These are phyloP conservation scores for Sclerotinia spermophila DNA, from an alignment of 2,329 filamentous ascomycete genomes.

Conservation along the genomic window DNA sequence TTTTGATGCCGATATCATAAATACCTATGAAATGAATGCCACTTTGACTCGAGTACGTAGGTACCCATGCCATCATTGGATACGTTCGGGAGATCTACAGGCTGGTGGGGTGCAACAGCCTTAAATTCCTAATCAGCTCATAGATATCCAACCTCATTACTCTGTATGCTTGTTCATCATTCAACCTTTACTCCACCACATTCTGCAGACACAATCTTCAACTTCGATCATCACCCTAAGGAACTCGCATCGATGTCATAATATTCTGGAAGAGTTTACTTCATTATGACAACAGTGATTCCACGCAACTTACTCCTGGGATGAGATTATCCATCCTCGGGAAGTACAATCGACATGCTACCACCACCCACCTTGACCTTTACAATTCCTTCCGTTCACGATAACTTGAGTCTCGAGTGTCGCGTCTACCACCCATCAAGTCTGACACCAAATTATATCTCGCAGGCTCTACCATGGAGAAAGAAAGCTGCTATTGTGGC, in stretches of 20 bases:
- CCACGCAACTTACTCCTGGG: conserved; percentile 14
- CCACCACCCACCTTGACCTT: conserved; percentile 61
- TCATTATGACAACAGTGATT: conserved; percentile 13
- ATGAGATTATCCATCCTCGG: conserved; percentile 25
- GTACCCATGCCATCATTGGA: not conserved
- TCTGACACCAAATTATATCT: conserved; percentile 32
- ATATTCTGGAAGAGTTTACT: not conserved
- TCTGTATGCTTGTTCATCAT: no score
- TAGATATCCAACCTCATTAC: not conserved
- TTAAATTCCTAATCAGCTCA: not conserved
- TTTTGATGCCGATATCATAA: not conserved
- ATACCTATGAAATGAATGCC: not conserved
- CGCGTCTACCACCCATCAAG: conserved; percentile 72
- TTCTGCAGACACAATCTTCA: not conserved
- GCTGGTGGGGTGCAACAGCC: not conserved
- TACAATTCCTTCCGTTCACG: conserved; percentile 79
- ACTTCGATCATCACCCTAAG: not conserved
- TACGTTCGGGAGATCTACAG: conserved; percentile 2
- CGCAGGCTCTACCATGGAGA: conserved; percentile 34
- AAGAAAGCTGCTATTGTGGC: conserved; percentile 65
- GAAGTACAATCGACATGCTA: conserved; percentile 43
- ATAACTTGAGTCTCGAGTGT: conserved; percentile 71
- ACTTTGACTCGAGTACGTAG: not conserved
- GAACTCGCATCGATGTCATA: not conserved
- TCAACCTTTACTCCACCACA: not conserved